Evolutionary conservation across 495 filamentous ascomycete species (phyloP).

Genomic region (Penicillium paradoxum): DNA sequence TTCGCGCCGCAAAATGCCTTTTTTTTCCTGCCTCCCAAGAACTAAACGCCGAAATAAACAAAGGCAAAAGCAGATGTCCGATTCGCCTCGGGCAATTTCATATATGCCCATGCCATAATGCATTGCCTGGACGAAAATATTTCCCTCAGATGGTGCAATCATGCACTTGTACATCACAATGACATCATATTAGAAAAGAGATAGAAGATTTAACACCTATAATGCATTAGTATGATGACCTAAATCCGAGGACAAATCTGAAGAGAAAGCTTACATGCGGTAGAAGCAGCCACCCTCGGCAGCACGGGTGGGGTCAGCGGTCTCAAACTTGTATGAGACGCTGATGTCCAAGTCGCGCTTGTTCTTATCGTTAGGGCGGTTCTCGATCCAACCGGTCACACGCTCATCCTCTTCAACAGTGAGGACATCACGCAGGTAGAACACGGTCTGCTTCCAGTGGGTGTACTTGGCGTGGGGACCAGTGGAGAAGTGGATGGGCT

Average conservation of each 20-base stretch:
- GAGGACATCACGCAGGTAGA: slow-evolving; percentile 79
- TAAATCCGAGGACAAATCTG: neutral
- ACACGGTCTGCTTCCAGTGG: slow-evolving; percentile 93
- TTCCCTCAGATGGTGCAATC: slow-evolving; percentile 19
- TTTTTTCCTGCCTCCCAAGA: slow-evolving; percentile 40
- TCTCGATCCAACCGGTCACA: slow-evolving; percentile 66
- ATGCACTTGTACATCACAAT: slow-evolving; percentile 18
- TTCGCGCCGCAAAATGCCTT: slow-evolving; percentile 47
- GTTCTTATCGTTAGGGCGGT: slow-evolving; percentile 90
- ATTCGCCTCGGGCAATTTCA: slow-evolving; percentile 21
- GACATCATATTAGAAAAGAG: slow-evolving; percentile 18
- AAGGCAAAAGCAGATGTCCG: slow-evolving; percentile 19
- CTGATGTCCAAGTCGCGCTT: slow-evolving; percentile 90
- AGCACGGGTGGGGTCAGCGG: slow-evolving; percentile 60
- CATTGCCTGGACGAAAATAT: slow-evolving; percentile 15
- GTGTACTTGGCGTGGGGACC: slow-evolving; percentile 89
- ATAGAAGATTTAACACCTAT: slow-evolving; percentile 41
- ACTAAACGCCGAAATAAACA: slow-evolving; percentile 35
- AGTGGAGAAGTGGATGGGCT: slow-evolving; percentile 77
- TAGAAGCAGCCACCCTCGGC: slow-evolving; percentile 72
- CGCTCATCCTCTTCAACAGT: slow-evolving; percentile 75
- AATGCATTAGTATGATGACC: slow-evolving; percentile 23
- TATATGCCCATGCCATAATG: slow-evolving; percentile 32
- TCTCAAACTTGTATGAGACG: slow-evolving; percentile 75
- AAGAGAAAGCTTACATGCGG: slow-evolving; percentile 65